Conservation (phyloP, 805 yeast species). For the Wickerhamiella azyma region DNA sequence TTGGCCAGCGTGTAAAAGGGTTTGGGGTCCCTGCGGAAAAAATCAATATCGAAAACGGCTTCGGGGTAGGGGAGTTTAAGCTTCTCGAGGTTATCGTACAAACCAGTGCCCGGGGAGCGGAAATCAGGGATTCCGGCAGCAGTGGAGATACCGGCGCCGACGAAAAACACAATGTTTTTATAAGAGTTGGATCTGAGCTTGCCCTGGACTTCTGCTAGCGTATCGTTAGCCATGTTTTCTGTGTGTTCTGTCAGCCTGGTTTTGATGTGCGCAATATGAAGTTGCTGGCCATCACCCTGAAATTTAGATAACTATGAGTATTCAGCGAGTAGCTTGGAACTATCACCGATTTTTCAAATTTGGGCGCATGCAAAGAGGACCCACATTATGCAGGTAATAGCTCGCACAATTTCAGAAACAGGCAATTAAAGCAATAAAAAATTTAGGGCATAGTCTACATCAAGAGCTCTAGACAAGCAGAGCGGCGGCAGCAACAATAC, state of each 20-base stretch:
- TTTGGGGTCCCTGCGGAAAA: conserved; percentile 56
- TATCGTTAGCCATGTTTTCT: not conserved
- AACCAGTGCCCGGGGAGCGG: conserved; percentile 68
- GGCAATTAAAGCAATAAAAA: too few relatives aligned
- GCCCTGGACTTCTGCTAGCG: not conserved
- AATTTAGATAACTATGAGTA: too few relatives aligned
- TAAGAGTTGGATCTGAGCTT: not conserved
- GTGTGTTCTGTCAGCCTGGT: too few relatives aligned
- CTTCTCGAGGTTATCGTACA: conserved; percentile 60
- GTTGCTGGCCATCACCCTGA: too few relatives aligned
- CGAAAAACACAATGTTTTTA: conserved; percentile 22
- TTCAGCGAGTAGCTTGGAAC: too few relatives aligned
- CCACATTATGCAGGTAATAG: too few relatives aligned
- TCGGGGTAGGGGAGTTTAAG: conserved; percentile 81
- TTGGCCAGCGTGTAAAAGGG: conserved; percentile 77
- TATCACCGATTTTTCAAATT: too few relatives aligned
- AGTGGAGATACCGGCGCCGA: conserved; percentile 93
- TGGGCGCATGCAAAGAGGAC: too few relatives aligned
- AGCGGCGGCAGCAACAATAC: not conserved
- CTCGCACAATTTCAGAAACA: too few relatives aligned
- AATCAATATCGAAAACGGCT: conserved; percentile 87
- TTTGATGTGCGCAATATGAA: too few relatives aligned
- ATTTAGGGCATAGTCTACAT: not conserved
- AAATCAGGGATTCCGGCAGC: conserved; percentile 93
- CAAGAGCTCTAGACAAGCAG: not conserved